Base-by-base conservation (phyloP, 805 yeast species). In the Yarrowia bubula region DNA sequence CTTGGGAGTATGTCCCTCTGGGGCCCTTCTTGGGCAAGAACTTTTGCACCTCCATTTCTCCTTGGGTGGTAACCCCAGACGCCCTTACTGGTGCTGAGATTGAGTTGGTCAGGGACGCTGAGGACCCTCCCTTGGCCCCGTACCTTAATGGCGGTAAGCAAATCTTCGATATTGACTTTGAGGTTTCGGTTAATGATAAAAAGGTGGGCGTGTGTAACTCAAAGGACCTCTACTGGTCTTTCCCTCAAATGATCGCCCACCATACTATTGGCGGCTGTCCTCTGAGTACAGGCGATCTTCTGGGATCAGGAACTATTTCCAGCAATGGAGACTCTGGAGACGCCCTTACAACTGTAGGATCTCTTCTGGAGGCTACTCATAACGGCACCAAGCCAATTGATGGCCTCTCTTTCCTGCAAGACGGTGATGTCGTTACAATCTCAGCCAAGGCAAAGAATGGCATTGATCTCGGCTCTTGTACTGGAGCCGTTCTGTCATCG, bases 241-340 rank as follows among this genome's bases (percentile, higher is more conserved):
- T 70, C 50, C 68, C 68, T 15, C 73, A 70, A 32, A 70, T 70
- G 72, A 65, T 70, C 31, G 68, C 71, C 8, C 73, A 70, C 18
- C 72, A 70, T 51, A 70, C 72, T 8, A 64, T 70, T 14, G 70
- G 70, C 10, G 73, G 73, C 2, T 69, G 72, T 44, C 68, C 67
- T 17, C 42, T 71, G 14, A 53, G 66, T 9, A 55, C 71, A 4
- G 73, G 73, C 13, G 73, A 71, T 51, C 64, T 71, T 14, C 63
- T 71, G n/a, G 73, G 69, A 11, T 70, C 73, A 14, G 73, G 73
- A 11, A 71, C 73, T 4, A 69, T 71, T 22, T 71, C 73, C 8
- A 57, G 63, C n/a, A 42, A 15, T 18, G 50, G 50, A 4, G 50
- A 32, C 18, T 35, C 50, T 13, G 70, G 70, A 5, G 58, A 57